phyloP scores from a whole-genome alignment of 1,284 basidiomycete species.

The Fomitopsis schrenkii region DNA sequence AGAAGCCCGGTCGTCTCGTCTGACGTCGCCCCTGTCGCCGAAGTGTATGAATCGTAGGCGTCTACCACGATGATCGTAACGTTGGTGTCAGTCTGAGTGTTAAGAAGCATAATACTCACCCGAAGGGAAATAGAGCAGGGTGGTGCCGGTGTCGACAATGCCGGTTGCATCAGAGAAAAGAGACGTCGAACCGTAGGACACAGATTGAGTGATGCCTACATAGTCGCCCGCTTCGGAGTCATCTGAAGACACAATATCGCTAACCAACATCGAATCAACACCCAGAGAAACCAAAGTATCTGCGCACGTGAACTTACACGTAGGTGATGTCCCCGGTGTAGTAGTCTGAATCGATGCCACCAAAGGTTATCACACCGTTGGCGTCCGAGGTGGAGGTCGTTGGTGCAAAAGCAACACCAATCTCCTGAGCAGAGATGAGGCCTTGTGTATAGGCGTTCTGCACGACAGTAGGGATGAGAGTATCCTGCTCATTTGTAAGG shows the following conservation, averaged over 20 bases:
- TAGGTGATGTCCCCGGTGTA: conserved; percentile 43
- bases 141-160: conserved; percentile 25
- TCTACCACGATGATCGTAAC: not conserved
- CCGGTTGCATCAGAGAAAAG: conserved; percentile 21
- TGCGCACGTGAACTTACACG: conserved; percentile 27
- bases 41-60: not conserved
- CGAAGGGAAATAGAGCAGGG: not conserved
- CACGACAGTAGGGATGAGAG: conserved; percentile 29
- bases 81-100: not conserved
- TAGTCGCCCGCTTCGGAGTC: conserved; percentile 34
- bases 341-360: conserved; percentile 43
- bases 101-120: not conserved
- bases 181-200: conserved; percentile 35
- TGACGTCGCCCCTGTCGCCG: not conserved
- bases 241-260: conserved; percentile 42
- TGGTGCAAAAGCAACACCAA: conserved; percentile 49
- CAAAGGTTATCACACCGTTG: conserved; percentile 34
- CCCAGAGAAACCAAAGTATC: not conserved
- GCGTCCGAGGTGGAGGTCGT: conserved; percentile 26
- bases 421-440: conserved; percentile 20
- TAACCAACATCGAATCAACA: not conserved
- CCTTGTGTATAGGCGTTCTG: conserved; percentile 41
- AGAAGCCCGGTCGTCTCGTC: conserved; percentile 51
- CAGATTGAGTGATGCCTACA: conserved; percentile 42
- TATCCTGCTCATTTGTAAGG: conserved; percentile 10